Evolutionary conservation across 225 moss, liverwort and hornwort genomes (phyloP), one percentile per base, ranked within the genome.

Genomic region (Takakia lepidozioides): DNA sequence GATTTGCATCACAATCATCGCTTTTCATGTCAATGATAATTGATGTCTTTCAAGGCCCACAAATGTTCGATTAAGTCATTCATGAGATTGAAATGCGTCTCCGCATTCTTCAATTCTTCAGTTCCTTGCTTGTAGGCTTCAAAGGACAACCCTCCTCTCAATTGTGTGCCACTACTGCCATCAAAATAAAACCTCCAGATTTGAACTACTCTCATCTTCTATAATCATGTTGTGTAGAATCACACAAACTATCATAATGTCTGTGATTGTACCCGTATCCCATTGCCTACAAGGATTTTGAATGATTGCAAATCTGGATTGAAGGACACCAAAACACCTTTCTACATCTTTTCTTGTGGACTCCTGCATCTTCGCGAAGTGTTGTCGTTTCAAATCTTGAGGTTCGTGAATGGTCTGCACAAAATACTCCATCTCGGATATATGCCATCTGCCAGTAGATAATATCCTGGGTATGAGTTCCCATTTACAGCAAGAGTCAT

Each of bases 321-420:
- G 34, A 14, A 35, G 34, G 34, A 35, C 34, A 35, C 34, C 34
- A 35, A 35, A 35, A 35, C 28, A 52, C 11, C 46, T 16, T 43
- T 57, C 57, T 5, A 57, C 43, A 27, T 46, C 47, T 24, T 59
- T 48, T 18, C 58, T 48, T 1, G 11, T 5, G 0, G 4, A 29
- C 49, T 59, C 58, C 10, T 59, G 58, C 25, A 19, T 35, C 7
- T 35, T 37, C 5, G 27, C 19, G 48, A 59, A 38, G 6, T 23
- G 22, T 2, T 19, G 21, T 13, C 13, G 27, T 28, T 59, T 38
- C 22, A 34, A 28, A 25, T 5, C 26, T 19, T 15, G 2, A 2
- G 20, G 35, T 2, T 23, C 28, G 5, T 47, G 21, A 1, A 59
- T 59, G 2, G 48, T 48, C 20, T 48, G 25, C 17, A 48, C 21